Evolutionary conservation across 2,329 filamentous ascomycete genomes (phyloP), one percentile per base, ranked within the genome.

Genomic region (Juglanconis oblonga): DNA sequence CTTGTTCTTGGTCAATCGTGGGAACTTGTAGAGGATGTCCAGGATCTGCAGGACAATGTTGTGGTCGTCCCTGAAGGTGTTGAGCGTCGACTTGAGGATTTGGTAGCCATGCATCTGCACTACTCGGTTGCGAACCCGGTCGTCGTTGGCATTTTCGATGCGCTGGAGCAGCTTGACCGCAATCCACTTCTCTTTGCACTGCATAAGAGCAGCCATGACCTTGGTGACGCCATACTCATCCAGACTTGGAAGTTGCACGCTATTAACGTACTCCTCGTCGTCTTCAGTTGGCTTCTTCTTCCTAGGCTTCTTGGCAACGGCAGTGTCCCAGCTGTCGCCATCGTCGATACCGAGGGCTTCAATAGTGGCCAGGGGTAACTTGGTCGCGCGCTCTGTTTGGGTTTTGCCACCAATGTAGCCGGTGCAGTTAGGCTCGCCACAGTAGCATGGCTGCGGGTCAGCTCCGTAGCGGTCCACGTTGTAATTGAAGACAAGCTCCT

Each of bases 151-250:
- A 45, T 85, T 84, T 74, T 97, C 91, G 64, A 99, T 92, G 55
- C 95, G 93, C 66, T 88, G 85, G 62, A 99, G 84, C 59, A 99
- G 80, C 76, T 98, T 98, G 76, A 97, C 92, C 3, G 91, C 92
- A 74, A 99, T 97, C 95, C 95, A 99, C 76, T 97, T 97, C 81
- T 99, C 95, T 76, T 97, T 96, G 81, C 92, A 97, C 74, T 97
- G 94, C 87, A 97, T 93, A 61, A 99, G 85, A 0, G 92, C 89
- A 31, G 94, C 93, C 92, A 97, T 97, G 74, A 97, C 92, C 76
- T 96, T 96, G 69, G 89, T 91, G 63, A 96, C 92, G 64, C 90
- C 91, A 61, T 89, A 86, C 69, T 95, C 91, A 65, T 92, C 87
- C 62, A 97, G 83, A 52, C 84, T 87, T 69, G 87, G 90, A 55